Conservation (phyloP, 352 stramenopile genomes). For the Globisporangium sylvaticum region DNA sequence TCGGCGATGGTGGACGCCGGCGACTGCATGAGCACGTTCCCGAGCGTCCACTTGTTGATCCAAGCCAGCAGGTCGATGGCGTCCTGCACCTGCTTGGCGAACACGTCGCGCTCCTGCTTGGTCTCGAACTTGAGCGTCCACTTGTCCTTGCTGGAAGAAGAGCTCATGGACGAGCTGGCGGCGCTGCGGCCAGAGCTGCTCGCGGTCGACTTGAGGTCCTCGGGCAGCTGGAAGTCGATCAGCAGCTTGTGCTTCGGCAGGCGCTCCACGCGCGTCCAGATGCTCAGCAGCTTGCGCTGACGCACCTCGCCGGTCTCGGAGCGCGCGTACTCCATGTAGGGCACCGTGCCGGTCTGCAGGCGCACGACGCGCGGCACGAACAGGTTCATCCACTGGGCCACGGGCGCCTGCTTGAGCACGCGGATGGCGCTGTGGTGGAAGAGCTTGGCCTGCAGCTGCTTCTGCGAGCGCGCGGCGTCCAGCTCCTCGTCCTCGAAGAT, state of each 20-base stretch:
- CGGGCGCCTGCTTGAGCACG: conserved; percentile 61
- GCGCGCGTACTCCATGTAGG: conserved; percentile 65
- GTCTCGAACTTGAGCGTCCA: conserved; percentile 72
- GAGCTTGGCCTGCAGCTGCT: conserved; percentile 48
- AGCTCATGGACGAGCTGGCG: conserved; percentile 6
- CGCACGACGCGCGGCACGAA: conserved; percentile 61
- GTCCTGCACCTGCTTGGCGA: conserved; percentile 64
- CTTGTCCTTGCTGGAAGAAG: conserved; percentile 27
- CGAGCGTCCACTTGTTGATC: conserved; percentile 71
- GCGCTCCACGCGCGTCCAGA: conserved; percentile 54
- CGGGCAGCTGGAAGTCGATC: conserved; percentile 56
- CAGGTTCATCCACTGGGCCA: conserved; percentile 76
- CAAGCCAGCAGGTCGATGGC: conserved; percentile 56
- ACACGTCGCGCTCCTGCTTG: conserved; percentile 64
- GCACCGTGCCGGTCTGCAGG: conserved; percentile 52
- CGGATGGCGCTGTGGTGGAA: conserved; percentile 42
- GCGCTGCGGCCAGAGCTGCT: too few species aligned
- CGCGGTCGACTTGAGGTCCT: conserved; percentile 21
- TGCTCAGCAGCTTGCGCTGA: conserved; percentile 55
- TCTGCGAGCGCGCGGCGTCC: conserved; percentile 24
- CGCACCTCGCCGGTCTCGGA: conserved; percentile 50
- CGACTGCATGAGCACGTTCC: conserved; percentile 49
- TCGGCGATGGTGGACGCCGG: conserved; percentile 54
- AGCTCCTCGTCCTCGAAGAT: conserved; percentile 34
- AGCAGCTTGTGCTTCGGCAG: conserved; percentile 64